phyloP scores from a whole-genome alignment of 2,329 filamentous ascomycete species.

The Penicillium olsonii region DNA sequence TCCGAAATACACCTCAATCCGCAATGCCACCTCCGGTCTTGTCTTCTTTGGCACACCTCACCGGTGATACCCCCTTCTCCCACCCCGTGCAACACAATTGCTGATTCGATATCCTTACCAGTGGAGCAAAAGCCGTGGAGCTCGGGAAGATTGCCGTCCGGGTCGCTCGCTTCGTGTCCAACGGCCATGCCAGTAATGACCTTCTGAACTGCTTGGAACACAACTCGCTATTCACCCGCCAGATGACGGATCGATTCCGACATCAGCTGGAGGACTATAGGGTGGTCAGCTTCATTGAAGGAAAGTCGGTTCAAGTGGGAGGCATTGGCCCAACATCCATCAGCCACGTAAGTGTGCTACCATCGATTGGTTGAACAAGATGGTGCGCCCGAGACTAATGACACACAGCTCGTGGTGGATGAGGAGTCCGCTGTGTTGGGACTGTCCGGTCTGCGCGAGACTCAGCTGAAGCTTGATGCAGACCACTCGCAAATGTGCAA shows the following conservation, averaged over 20 bases:
- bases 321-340: constrained; percentile 32
- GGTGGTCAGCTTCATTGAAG: constrained; percentile 38
- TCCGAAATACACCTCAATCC: constrained; percentile 35
- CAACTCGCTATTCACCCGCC: constrained; percentile 33
- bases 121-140: constrained; percentile 34
- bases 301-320: constrained; percentile 32
- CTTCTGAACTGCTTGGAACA: constrained; percentile 31
- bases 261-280: constrained; percentile 38
- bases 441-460: constrained; percentile 35
- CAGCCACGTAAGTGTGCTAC: constrained; percentile 30
- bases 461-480: constrained; percentile 37
- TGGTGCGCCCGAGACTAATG: constrained; percentile 6
- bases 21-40: constrained; percentile 33
- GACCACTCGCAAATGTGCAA: constrained; percentile 42
- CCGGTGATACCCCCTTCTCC: constrained; percentile 7
- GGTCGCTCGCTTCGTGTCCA: constrained; percentile 34
- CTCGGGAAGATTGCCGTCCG: constrained; percentile 36
- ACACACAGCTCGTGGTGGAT: constrained; percentile 33
- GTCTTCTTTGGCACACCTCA: constrained; percentile 41
- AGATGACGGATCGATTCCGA: constrained; percentile 35
- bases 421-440: constrained; percentile 39
- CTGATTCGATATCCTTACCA: not conserved
- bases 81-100: not conserved
- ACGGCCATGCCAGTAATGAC: constrained; percentile 34
- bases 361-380: not conserved